A percentile compares a stretch with the other conserved stretches of the same genome.
These are phyloP conservation scores for Euphorbia schlechtendalii DNA, from an alignment of 441 rosid genomes.

Conservation along the genomic window DNA sequence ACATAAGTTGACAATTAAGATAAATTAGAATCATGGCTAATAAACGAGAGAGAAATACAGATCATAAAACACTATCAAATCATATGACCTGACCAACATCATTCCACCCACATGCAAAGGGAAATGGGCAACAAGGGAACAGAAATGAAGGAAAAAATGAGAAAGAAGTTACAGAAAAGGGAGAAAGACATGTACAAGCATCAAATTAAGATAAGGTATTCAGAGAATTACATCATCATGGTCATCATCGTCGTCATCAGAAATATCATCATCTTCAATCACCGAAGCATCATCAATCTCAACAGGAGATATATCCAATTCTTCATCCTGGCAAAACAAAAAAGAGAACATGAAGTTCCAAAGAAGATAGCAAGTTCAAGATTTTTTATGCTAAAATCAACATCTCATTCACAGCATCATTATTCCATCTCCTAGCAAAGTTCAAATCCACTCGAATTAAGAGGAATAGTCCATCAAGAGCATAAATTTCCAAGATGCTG, in stretches of 20 bases:
- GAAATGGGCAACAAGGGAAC: too few relatives aligned
- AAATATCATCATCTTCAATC: constrained; percentile 97
- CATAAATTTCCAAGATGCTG: constrained; percentile 17
- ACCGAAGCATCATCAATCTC: constrained; percentile 95
- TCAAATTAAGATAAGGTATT: background rate
- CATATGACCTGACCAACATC: background rate
- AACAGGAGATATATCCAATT: constrained; percentile 80
- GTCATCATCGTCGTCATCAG: constrained; percentile 93
- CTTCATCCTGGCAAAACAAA: constrained; percentile 68
- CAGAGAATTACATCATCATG: constrained; percentile 77
- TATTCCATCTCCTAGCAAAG: background rate
- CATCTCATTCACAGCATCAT: background rate
- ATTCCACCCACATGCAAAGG: background rate
- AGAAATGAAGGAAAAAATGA: background rate
- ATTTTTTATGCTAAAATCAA: background rate
- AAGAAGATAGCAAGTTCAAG: background rate
- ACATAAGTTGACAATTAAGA: background rate
- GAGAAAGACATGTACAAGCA: background rate
- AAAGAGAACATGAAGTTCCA: background rate
- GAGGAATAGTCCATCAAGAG: background rate
- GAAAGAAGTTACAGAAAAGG: background rate
- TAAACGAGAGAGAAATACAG: background rate
- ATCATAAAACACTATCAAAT: background rate
- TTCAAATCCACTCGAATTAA: background rate
- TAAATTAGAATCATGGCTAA: background rate